Evolutionary conservation across 352 stramenopile genomes (phyloP), one percentile per base, ranked within the genome.

Genomic region (Phytophthora litchii): DNA sequence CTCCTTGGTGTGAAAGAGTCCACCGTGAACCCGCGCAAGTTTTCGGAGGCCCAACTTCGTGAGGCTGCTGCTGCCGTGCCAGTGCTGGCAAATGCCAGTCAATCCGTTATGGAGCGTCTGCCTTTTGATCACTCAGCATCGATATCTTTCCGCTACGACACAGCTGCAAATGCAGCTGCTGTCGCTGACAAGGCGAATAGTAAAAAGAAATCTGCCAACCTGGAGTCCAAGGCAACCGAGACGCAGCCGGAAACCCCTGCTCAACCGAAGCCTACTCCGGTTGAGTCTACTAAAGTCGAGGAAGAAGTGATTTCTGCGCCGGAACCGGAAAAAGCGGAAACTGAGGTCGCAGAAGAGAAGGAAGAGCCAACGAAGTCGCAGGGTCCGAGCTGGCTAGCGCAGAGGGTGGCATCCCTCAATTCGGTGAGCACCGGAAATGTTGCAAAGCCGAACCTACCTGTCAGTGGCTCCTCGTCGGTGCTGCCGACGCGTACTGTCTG

Each of bases 1-100:
- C 72, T 63, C 36, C 83, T 94, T 21, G 84, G 84, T 9, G 84
- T 90, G 17, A 89, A 90, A 53, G 83, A 90, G 50, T 70, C 82
- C 2, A 92, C 82, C 0, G 62, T 73, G 23, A 92, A 90, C 64
- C 74, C 75, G 57, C 78, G 84, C 14, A 54, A 67, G 56, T 91
- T 95, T 55, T 77, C 79, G 0, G 64, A 79, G 2, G 80, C 78
- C 12, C 85, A 94, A 57, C 62, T 91, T 25, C 72, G 80, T 25
- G 79, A 91, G 43, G 85, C 83, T 20, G 67, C 57, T 1, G 64
- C 60, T 14, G 79, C 79, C 2, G 79, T 92, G 4, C 81, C 83
- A 1, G 67, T 91, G 34, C 54, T 91, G 7, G 72, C 75, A 2
- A 72, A 87, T 45, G 76, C 62, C 8, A 88, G 76, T 38, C 75